Evolutionary conservation across 306 rosid genomes (phyloP), one percentile per base, ranked within the genome.

Genomic region (Acacia acuminata): DNA sequence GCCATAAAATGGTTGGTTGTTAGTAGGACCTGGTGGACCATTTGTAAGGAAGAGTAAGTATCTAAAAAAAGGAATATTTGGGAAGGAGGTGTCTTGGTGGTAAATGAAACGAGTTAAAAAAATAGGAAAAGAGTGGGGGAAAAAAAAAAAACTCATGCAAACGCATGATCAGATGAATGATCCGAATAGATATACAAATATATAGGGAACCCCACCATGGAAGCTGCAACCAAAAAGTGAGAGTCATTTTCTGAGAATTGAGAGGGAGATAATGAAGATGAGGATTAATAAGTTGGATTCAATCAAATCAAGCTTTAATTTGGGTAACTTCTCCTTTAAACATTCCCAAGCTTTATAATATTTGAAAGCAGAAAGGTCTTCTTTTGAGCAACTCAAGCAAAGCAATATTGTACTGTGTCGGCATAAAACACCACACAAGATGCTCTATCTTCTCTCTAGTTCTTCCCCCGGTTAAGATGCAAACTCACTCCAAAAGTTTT

Each of bases 281-380:
- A 79, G 30, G 63, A 69, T 44, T 71, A 30, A 79, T 71, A 30
- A 79, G 71, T 44, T 60, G 22, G 73, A 19, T 38, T 34, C 82
- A 71, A 76, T 91, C 90, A 86, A 87, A 84, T 86, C 88, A 87
- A 82, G 82, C 51, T 81, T 85, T 27, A 27, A 27, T 27, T 27
- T 64, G 86, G 90, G 79, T 88, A 79, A 83, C 93, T 86, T 88
- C 64, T 91, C 75, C 75, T 75, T 82, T 89, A 84, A 89, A 88
- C 91, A 86, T 87, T 87, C 88, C 77, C 73, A 84, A 79, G 69
- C 78, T 84, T 63, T 56, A 47, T 78, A 80, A 78, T 71, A 61
- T 76, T 81, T 38, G 8, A 80, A 78, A 81, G 85, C 87, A 72
- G 82, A 85, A 91, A 82, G 82, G 81, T 76, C 51, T 50, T 77